Base-by-base conservation (phyloP, 371 early-diverging fungal species). In the Mortierella sp. region DNA sequence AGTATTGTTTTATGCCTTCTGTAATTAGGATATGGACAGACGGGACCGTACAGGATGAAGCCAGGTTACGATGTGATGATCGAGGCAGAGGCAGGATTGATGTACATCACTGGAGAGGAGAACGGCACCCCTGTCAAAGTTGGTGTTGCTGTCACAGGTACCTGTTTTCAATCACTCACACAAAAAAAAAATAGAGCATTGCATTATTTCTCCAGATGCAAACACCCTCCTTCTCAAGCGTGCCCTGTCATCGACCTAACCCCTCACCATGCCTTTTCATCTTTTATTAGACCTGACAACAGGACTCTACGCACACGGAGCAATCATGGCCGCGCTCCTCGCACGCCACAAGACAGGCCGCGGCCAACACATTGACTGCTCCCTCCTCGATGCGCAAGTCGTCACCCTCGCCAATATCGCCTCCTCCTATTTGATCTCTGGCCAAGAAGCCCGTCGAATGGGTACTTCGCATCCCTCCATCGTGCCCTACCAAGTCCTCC, bases 21-120 rank as follows among this genome's bases (percentile, higher is more conserved):
- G 1, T 58, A 7, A 8, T 31, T 50, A 84, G 84, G 84, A 16
- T 98, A 98, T 78, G 98, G 98, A 0, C 95, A 94, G 42, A 93
- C 93, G 0, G 98, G 98, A 0, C 97, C 98, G 3, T 97, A 95
- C 81, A 89, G 95, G 19, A 81, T 90, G n/a, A 79, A 92, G 54
- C 94, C 97, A 6, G 98, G 98, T 0, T 98, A 97, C 85, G 98
- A 98, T 90, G 97, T 98, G 45, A 97, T 98, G 88, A 95, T 97
- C 71, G 98, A 90, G 88, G 97, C 96, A 16, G 97, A 97, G 76
- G 98, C 95, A 24, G 98, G 98, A 5, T 82, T 98, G 72, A 98
- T 98, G 98, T 94, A 97, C 87, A 97, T 98, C 63, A 98, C 98
- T 2, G 98, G 98, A 34, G 96, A 97, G 81, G 89, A 90, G 16